Base-by-base conservation (phyloP, 495 filamentous ascomycete genomes). In the Penicillium taxi region DNA sequence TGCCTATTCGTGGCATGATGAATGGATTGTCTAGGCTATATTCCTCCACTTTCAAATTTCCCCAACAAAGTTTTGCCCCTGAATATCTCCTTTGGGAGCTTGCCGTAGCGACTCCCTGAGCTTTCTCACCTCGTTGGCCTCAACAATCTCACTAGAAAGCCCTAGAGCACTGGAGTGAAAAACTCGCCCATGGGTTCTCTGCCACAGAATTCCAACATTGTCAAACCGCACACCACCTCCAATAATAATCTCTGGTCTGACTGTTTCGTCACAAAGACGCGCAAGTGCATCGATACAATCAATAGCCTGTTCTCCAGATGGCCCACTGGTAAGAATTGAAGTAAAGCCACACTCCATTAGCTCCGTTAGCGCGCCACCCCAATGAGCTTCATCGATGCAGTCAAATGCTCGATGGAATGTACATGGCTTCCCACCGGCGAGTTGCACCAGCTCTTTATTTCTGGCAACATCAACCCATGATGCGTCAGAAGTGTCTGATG, bases 371-470 rank as follows among this genome's bases (percentile, higher is more conserved):
- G 58, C 44, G 1, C 41, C 45, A 19, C 55, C 45, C 51, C 55
- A 57, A 2, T 51, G 6, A 18, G 24, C 12, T 9, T 60, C 48
- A 1, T 49, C 46, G 5, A 68, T 55, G 16, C 54, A 43, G 41
- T 75, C 71, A 52, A 76, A 71, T 2, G 71, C 71, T 11, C 70
- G 62, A 41, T 74, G 71, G 32, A 76, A 76, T 9, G 71, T 76
- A 45, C 70, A 76, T 4, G 66, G 64, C 7, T 52, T 46, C 0
- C 62, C 59, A 2, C 37, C 44, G 1, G 71, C 70, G 5, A 56
- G 40, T 23, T 33, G 23, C 1, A 74, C 61, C 26, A 76, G 49
- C 22, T 55, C 47, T 33, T 44, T 50, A 29, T 65, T 69, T 17
- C 53, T 45, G 4, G 34, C 31, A 5, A 46, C 37, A 36, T 76